These are phyloP conservation scores for Ustilago xerochloae DNA, from an alignment of 1,284 basidiomycete genomes.

Conservation along the genomic window DNA sequence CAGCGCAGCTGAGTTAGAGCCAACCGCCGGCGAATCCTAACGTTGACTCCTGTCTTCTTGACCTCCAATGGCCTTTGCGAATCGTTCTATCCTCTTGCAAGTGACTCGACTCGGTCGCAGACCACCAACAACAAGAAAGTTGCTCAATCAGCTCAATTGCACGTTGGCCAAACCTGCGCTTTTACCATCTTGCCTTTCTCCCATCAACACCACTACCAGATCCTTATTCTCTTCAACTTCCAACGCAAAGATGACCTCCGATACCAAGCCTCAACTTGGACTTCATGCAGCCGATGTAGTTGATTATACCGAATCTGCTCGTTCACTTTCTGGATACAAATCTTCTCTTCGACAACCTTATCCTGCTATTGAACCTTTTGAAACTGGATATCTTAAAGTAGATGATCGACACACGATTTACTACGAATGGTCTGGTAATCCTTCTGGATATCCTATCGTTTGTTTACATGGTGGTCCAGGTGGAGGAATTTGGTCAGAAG, in stretches of 20 bases:
- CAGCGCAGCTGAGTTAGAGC: not conserved
- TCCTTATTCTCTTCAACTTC: not conserved
- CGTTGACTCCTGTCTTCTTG: not conserved
- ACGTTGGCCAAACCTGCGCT: too few species aligned
- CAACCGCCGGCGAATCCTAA: constrained; percentile 9
- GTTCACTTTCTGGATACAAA: constrained; percentile 52
- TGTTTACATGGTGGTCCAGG: constrained; percentile 65
- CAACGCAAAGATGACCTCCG: constrained; percentile 5
- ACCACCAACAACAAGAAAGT: too few species aligned
- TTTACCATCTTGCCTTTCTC: too few species aligned
- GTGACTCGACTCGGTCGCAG: not conserved
- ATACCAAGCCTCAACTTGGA: constrained; percentile 22
- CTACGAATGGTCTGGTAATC: constrained; percentile 61
- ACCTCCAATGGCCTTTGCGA: constrained; percentile 16
- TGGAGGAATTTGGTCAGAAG: constrained; percentile 55
- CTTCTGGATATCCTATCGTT: constrained; percentile 58
- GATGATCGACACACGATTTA: constrained; percentile 56
- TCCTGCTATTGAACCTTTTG: constrained; percentile 58
- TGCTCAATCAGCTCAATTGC: too few species aligned
- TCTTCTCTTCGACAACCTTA: constrained; percentile 43
- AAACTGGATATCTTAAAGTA: constrained; percentile 50
- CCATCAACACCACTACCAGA: too few species aligned
- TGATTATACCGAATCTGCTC: constrained; percentile 41
- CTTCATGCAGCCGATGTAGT: constrained; percentile 40
- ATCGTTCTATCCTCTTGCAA: not conserved